Percentiles rank a stretch among this genome's conserved stretches.
Evolutionary conservation across 2,329 filamentous ascomycete genomes (phyloP).

Genomic region (Fusarium tricinctum): DNA sequence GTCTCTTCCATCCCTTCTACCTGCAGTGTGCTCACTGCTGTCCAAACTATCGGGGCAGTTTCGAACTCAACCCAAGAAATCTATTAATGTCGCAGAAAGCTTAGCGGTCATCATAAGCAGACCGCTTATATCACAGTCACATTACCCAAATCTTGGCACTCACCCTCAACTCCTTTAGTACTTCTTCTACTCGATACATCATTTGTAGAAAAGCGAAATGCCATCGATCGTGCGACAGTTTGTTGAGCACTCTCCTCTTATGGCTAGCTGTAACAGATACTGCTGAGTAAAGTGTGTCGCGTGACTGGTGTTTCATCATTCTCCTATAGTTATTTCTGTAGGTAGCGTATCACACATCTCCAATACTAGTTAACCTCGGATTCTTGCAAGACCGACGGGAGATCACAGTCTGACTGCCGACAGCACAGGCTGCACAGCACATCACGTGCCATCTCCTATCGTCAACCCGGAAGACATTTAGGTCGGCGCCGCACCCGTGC

Average conservation of each 20-base stretch:
- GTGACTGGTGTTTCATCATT: not conserved
- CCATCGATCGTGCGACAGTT: conserved; percentile 10
- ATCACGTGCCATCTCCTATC: not conserved
- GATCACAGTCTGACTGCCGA: not conserved
- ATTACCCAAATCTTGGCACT: conserved; percentile 20
- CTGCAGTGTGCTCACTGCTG: not conserved
- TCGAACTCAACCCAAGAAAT: conserved; percentile 27
- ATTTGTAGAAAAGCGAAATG: not conserved
- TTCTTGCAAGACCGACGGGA: not conserved
- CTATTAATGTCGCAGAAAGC: conserved; percentile 36
- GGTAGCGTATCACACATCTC: not conserved
- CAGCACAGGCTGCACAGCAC: not conserved
- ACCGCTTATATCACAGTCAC: conserved; percentile 27
- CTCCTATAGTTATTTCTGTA: not conserved
- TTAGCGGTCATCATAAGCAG: conserved; percentile 21
- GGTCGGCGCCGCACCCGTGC: conserved; percentile 9
- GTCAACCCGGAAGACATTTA: not conserved
- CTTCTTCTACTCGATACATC: not conserved
- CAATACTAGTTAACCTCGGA: not conserved
- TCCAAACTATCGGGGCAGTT: conserved; percentile 18
- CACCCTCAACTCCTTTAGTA: conserved; percentile 3
- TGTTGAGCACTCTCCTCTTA: conserved; percentile 2
- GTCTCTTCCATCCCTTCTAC: conserved; percentile 3
- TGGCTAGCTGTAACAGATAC: not conserved
- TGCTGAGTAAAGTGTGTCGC: not conserved